phyloP scores from a whole-genome alignment of 202 grass and related monocot species.

The Zoysia matrella region DNA sequence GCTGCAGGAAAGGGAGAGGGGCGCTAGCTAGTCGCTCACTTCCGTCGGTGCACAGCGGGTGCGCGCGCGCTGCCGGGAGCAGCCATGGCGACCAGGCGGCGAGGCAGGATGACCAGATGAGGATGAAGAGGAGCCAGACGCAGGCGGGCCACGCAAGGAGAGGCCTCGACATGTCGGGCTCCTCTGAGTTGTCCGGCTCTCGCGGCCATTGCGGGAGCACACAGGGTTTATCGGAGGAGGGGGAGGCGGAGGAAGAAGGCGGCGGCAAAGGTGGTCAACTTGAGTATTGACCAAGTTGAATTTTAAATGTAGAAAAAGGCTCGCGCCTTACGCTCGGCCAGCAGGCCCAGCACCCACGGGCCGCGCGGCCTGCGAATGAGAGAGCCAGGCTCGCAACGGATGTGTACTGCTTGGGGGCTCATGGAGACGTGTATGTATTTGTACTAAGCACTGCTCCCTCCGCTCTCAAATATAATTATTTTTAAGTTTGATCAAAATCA shows the following conservation, averaged over 20 bases:
- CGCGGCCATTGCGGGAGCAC: not conserved
- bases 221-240: not conserved
- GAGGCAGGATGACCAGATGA: not conserved
- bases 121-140: not conserved
- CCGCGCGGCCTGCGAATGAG: too few relatives aligned
- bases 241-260: not conserved
- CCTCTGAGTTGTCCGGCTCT: not conserved
- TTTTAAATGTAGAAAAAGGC: not conserved
- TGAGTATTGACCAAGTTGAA: not conserved
- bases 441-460: too few relatives aligned
- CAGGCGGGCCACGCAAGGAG: too few relatives aligned
- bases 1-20: not conserved
- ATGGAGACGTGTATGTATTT: too few relatives aligned
- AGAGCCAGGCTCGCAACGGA: too few relatives aligned
- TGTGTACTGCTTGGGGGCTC: too few relatives aligned
- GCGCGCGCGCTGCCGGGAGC: conserved; percentile 21
- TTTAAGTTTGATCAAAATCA: too few relatives aligned
- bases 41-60: conserved; percentile 70
- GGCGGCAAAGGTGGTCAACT: not conserved
- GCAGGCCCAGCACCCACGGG: not conserved
- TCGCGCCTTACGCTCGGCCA: not conserved
- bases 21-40: conserved; percentile 29
- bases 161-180: too few relatives aligned
- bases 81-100: not conserved
- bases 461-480: too few relatives aligned